Evolutionary conservation across 2,329 filamentous ascomycete genomes (phyloP), one percentile per base, ranked within the genome.

Genomic region (Xylariaceae sp.): DNA sequence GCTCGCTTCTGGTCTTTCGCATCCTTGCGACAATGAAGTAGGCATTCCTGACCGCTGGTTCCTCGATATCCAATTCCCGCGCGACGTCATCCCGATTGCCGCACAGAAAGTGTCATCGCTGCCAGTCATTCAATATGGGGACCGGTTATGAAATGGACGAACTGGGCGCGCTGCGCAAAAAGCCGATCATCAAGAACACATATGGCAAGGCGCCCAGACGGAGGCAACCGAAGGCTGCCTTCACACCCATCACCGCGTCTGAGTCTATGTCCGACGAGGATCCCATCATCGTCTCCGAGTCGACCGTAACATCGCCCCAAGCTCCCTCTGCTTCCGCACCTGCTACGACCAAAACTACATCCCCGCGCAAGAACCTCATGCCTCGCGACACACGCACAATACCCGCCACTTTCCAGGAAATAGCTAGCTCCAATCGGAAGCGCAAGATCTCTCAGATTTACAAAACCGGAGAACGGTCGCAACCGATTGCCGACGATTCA

Each of bases 361-460:
- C 61, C 9, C 44, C 61, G 35, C 59, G 60, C 51, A 55, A 58
- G 57, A 52, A 44, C 17, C 45, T 59, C 15, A 60, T 66, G 35
- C 57, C 49, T 30, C 52, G 30, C 44, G 62, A 63, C 13, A 51
- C 47, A 6, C 65, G 61, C 37, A n/a, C 51, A 10, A 61, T 51
- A n/a, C 42, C 61, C 45, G 39, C 56, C 34, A 56, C 57, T 49
- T 52, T 45, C 4, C 62, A 61, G 23, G 58, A 62, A 30, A 45
- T 58, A n/a, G 50, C 60, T 37, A 61, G 51, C 42, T 62, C 61
- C 11, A 67, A 68, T 50, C 66, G 67, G 50, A 72, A 72, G 57
- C 69, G 70, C 56, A 72, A 72, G 62, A 62, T 69, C 34, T 67
- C 69, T 3, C 68, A 72, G 51, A 65, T 70, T 13, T 67, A 70